Base-by-base conservation (phyloP, 1,139 yeast genomes). In the Sugiyamaella grinbergsii region DNA sequence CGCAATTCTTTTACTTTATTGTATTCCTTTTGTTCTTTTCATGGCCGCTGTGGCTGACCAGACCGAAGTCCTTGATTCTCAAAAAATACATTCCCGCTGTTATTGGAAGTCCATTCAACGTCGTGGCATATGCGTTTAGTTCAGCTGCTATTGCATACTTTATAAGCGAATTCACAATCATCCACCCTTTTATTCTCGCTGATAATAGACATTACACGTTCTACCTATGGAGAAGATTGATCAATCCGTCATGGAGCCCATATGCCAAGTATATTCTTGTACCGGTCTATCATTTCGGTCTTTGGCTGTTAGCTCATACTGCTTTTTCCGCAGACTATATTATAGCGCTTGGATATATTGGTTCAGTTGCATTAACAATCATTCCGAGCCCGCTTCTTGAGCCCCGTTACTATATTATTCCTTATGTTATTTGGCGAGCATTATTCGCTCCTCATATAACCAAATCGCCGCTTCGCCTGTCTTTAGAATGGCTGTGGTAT, bases 131-230 rank as follows among this genome's bases (percentile, higher is more conserved):
- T 68, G 46, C 51, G 49, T 0, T 34, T 47, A 20, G 58, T 59
- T 13, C 66, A 60, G 48, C 58, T 54, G n/a, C 68, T 0, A 80
- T 89, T 28, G 74, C 72, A 55, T 58, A 71, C 23, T 63, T 81
- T 1, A 76, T 89, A 31, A 74, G 80, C 36, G 73, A 75, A 49
- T 84, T 78, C 63, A 86, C 96, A 0, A 74, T 84, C 7, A 83
- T 83, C 3, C 98, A 94, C 65, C 97, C 98, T 8, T 94, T 91
- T 67, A 68, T 93, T 37, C 74, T 91, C 44, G 95, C 98, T 0
- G 99, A 94, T 66, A 94, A 94, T 69, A 80, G 98, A 57, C 98
- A 93, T 66, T 89, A 82, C 65, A 83, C 96, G 0, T 93, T 93
- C 65, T 94, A 93, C 69, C 71, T 93, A 33, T 88, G 86, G 79